Percentiles rank a stretch among this genome's conserved stretches.
These are phyloP conservation scores for Blastomyces parvus DNA, from an alignment of 2,329 filamentous ascomycete species.

Conservation along the genomic window DNA sequence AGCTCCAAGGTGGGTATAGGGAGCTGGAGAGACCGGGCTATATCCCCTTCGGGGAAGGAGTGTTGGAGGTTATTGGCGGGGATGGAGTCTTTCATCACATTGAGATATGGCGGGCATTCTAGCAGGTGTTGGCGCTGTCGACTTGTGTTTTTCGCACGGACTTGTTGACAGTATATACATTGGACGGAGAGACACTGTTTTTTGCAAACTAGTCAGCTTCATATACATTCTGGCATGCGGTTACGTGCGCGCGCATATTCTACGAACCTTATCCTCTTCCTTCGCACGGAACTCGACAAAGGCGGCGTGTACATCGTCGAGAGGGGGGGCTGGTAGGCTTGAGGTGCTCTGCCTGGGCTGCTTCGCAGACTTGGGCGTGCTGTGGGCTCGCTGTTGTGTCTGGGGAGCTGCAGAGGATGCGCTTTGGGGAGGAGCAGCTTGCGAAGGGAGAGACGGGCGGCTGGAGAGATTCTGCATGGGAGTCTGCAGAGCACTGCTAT, in stretches of 20 bases:
- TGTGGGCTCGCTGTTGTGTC: slow-evolving; percentile 26
- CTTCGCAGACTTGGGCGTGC: slow-evolving; percentile 28
- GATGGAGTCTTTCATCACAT: slow-evolving; percentile 45
- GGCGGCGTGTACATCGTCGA: slow-evolving; percentile 42
- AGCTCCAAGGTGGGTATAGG: slow-evolving; percentile 41
- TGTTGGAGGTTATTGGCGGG: slow-evolving; percentile 44
- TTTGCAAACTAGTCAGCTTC: background rate
- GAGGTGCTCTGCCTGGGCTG: slow-evolving; percentile 31
- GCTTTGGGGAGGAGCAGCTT: slow-evolving; percentile 26
- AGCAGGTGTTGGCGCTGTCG: slow-evolving; percentile 41
- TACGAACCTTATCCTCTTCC: slow-evolving; percentile 37
- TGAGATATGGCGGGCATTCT: slow-evolving; percentile 43
- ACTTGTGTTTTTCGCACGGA: slow-evolving; percentile 43
- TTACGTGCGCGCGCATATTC: background rate
- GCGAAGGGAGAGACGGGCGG: slow-evolving; percentile 33
- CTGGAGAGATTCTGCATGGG: slow-evolving; percentile 33
- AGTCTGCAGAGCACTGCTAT: slow-evolving; percentile 36
- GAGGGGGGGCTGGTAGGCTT: slow-evolving; percentile 38
- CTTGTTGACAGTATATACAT: slow-evolving; percentile 44
- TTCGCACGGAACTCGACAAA: slow-evolving; percentile 42
- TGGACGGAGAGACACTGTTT: slow-evolving; percentile 40
- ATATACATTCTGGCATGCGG: background rate
- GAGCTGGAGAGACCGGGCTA: slow-evolving; percentile 40
- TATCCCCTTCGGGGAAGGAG: slow-evolving; percentile 42
- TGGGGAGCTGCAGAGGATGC: slow-evolving; percentile 25